A percentile compares a stretch with the other conserved stretches of the same genome.
Evolutionary conservation across 176 grass and related monocot species (phyloP).

Genomic region (Zea mays): DNA sequence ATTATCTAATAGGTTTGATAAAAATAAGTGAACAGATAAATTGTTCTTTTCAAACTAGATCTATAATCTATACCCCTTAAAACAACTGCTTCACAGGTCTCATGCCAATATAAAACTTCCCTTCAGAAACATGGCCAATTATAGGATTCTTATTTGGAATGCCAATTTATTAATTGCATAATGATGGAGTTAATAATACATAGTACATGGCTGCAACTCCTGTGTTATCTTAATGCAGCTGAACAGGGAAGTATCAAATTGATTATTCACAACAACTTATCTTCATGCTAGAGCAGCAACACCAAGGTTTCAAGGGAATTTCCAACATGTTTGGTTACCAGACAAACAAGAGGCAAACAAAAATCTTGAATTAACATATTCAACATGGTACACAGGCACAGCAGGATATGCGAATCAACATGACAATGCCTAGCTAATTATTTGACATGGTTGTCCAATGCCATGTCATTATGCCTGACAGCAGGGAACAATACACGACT

Average conservation of each 20-base stretch:
- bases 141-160: not conserved
- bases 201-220: conserved; percentile 22
- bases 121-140: not conserved
- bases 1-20: conserved; percentile 16
- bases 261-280: not conserved
- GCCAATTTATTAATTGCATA: not conserved
- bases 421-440: not conserved
- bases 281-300: conserved; percentile 1
- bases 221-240: not conserved
- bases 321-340: not conserved
- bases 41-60: not conserved
- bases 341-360: conserved; percentile 1
- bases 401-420: conserved; percentile 1
- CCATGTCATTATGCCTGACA: not conserved
- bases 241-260: conserved; percentile 21
- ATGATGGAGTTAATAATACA: conserved; percentile 7
- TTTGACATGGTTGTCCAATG: not conserved
- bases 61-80: conserved; percentile 10
- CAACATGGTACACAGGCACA: not conserved
- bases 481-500: not conserved
- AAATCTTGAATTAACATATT: conserved; percentile 6
- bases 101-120: not conserved
- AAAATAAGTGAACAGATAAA: conserved; percentile 13
- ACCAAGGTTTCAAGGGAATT: conserved; percentile 3
- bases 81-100: conserved; percentile 8